Evolutionary conservation across 805 yeast species (phyloP), one percentile per base, ranked within the genome.

Genomic region (Starmerella floricola): DNA sequence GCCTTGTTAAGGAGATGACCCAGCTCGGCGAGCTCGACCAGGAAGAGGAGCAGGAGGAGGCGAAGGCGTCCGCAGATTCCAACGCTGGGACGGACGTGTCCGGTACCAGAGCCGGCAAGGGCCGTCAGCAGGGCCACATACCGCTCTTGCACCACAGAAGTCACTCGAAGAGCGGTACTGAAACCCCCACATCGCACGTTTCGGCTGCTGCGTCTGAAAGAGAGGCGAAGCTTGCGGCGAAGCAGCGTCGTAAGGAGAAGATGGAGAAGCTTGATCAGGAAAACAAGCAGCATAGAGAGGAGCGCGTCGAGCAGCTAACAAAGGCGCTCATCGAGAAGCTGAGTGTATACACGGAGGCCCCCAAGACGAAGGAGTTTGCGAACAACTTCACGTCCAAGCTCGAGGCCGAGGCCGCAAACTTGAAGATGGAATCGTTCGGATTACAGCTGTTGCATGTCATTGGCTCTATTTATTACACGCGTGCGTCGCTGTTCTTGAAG

Each of bases 351-450:
- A 73, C 84, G 17, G 73, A 73, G 31, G 74, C 86, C n/a, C 71
- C 68, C 24, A 71, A 72, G 52, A 77, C 74, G 40, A 66, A 64
- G 0, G 83, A 76, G 26, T 77, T 86, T 31, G 67, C 79, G 40
- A 59, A 61, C 6, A 69, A 79, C 0, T 88, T 85, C 59, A 63
- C 69, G 46, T 68, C 67, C 42, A 79, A 81, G 58, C 70, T 82
- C 51, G 69, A 68, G 47, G 76, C 78, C 54, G 97, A 91, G 60
- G 94, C 94, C 13, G 91, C 87, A 56, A 81, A 81, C 47, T 66
- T 91, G 57, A 91, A 91, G 61, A 74, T 85, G 71, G 98, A 91
- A 67, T 83, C 95, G 41, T 91, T 91, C 64, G 99, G 99, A 12
- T 63, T 88, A 38, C 94, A 88, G 62, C 68, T 91, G 38, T 65